Conservation (phyloP, 768 basidiomycete species). For the Leccinum fibrillosum region DNA sequence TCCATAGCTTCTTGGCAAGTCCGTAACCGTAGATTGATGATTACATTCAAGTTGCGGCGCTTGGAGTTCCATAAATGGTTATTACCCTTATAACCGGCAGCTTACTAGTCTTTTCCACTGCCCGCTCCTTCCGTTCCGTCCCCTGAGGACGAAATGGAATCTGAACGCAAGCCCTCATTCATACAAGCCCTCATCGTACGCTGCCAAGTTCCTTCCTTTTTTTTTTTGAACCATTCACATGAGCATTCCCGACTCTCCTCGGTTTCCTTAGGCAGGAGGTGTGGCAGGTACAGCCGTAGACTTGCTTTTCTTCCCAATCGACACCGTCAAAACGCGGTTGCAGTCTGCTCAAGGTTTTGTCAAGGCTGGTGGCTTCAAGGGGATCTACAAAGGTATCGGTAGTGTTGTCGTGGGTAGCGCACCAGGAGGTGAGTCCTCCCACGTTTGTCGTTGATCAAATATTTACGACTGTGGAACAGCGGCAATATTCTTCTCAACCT, state of each 20-base stretch:
- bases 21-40: not conserved
- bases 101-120: too few species aligned
- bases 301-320: slow-evolving; percentile 93
- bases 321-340: slow-evolving; percentile 94
- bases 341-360: slow-evolving; percentile 87
- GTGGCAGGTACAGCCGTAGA: slow-evolving; percentile 93
- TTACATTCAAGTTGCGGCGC: not conserved
- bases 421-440: slow-evolving; percentile 72
- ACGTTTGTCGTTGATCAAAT: not conserved
- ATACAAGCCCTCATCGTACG: slow-evolving; percentile 46
- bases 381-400: slow-evolving; percentile 91
- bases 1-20: slow-evolving; percentile 43
- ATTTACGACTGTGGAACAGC: slow-evolving; percentile 45
- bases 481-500: slow-evolving; percentile 92
- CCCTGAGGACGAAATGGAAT: slow-evolving; percentile 22
- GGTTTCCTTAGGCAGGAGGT: slow-evolving; percentile 68
- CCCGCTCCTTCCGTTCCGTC: slow-evolving; percentile 5
- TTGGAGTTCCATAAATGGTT: slow-evolving; percentile 10
- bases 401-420: slow-evolving; percentile 94
- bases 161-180: slow-evolving; percentile 39
- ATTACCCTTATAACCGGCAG: not conserved
- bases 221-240: slow-evolving; percentile 1
- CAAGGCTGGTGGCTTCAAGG: slow-evolving; percentile 81
- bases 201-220: slow-evolving; percentile 10
- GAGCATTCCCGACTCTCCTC: slow-evolving; percentile 10